Conservation (phyloP, 345 rosid species). For the Eucalyptus sp. region DNA sequence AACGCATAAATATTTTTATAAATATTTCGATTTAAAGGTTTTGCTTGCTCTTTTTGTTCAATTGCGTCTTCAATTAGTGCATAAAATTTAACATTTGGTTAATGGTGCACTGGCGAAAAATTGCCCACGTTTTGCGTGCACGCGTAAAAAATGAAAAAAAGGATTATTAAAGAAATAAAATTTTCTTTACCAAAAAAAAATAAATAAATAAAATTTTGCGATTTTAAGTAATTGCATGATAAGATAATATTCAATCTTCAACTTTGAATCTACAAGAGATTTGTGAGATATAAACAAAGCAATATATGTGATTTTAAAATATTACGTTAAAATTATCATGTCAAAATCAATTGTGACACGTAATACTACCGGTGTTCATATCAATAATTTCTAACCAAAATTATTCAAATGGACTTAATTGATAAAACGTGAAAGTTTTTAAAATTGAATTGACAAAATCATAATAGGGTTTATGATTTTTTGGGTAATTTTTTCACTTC, state of each 20-base stretch:
- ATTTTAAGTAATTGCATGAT: not conserved
- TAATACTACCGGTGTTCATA: no score
- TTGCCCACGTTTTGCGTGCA: not conserved
- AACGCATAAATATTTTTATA: not conserved
- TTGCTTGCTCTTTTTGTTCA: not conserved
- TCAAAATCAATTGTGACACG: no score
- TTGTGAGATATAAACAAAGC: not conserved
- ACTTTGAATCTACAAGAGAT: not conserved
- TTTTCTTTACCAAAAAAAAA: no score
- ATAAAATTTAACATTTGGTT: not conserved
- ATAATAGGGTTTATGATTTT: no score
- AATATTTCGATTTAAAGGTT: not conserved
- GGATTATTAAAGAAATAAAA: not conserved
- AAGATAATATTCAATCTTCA: not conserved
- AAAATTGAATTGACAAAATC: no score
- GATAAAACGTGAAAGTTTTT: no score
- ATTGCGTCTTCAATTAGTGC: not conserved
- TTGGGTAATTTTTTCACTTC: not conserved
- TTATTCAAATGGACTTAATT: no score
- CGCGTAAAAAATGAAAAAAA: fast-evolving
- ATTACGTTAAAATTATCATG: no score
- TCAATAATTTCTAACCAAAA: no score
- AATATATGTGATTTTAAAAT: not conserved
- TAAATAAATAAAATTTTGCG: not conserved
- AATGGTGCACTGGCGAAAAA: not conserved